Conservation (phyloP, 768 basidiomycete genomes). For the Russula sp. region DNA sequence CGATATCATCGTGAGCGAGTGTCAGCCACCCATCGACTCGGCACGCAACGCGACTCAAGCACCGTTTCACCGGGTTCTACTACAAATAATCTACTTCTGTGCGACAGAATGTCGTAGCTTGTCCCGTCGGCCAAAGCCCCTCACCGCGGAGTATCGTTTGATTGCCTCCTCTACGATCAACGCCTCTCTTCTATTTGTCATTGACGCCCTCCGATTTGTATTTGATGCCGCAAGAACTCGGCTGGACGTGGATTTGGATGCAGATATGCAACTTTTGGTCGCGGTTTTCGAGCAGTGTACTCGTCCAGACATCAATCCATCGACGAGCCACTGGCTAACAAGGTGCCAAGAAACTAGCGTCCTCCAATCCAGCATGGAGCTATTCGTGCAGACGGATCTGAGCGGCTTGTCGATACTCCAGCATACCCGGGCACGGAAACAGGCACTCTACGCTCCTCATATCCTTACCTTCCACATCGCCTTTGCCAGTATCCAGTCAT, state of each 20-base stretch:
- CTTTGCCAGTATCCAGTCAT: conserved; percentile 67
- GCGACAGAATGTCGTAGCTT: conserved; percentile 58
- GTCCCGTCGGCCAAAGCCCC: conserved; percentile 45
- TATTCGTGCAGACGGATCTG: conserved; percentile 66
- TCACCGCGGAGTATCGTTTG: conserved; percentile 62
- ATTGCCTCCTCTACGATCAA: conserved; percentile 60
- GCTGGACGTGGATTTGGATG: conserved; percentile 62
- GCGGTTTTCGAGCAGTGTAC: conserved; percentile 83
- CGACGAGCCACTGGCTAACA: conserved; percentile 74
- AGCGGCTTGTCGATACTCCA: conserved; percentile 66
- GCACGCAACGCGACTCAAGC: conserved; percentile 61
- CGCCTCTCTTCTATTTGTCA: conserved; percentile 57
- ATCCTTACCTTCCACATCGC: conserved; percentile 86
- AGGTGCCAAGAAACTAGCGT: conserved; percentile 79
- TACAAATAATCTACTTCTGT: conserved; percentile 81
- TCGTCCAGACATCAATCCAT: conserved; percentile 60
- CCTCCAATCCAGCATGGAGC: conserved; percentile 68
- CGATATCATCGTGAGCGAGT: conserved; percentile 65
- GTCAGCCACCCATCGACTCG: conserved; percentile 70
- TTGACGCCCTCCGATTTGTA: conserved; percentile 62
- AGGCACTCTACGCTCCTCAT: conserved; percentile 71
- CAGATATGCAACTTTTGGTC: conserved; percentile 77
- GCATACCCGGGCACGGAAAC: conserved; percentile 57
- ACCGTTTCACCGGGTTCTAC: conserved; percentile 74
- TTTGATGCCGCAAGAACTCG: conserved; percentile 62